Conservation (phyloP, 2,329 filamentous ascomycete genomes). For the Aspergillus novofumigatus region DNA sequence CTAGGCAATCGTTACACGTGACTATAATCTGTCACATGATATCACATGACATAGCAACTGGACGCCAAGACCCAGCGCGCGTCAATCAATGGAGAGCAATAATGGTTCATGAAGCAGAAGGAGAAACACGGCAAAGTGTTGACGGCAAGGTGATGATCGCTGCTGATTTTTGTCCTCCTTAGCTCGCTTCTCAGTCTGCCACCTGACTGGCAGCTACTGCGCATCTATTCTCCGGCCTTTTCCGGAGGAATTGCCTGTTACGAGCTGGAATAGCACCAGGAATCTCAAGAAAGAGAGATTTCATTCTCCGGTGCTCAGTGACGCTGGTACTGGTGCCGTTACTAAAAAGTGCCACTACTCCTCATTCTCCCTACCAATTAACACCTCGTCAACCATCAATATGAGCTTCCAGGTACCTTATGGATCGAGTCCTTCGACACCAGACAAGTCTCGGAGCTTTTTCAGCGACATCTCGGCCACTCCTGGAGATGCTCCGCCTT, state of each 20-base stretch:
- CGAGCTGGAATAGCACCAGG: neutral
- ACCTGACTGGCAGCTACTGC: neutral
- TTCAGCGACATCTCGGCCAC: conserved; percentile 51
- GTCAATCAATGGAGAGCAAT: conserved; percentile 3
- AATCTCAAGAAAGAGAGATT: neutral
- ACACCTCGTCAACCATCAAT: conserved; percentile 4
- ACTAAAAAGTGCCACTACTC: neutral
- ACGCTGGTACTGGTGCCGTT: neutral
- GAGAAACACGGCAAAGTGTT: neutral
- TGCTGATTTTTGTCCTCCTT: neutral
- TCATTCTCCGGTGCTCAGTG: neutral
- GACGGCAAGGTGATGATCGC: neutral
- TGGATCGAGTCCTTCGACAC: conserved; percentile 37
- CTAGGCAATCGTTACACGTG: neutral
- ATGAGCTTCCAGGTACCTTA: conserved; percentile 36
- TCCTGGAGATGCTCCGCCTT: conserved; percentile 54
- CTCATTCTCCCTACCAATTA: neutral
- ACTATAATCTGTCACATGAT: conserved; percentile 6
- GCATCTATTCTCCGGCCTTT: neutral
- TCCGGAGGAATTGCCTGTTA: neutral
- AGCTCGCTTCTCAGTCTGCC: neutral
- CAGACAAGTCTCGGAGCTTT: conserved; percentile 34
- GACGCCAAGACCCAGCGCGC: conserved; percentile 15
- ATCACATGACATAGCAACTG: conserved; percentile 11
- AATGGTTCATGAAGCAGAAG: neutral